Evolutionary conservation across 116 monocot species (phyloP), one percentile per base, ranked within the genome.

Genomic region (Iris pallida): DNA sequence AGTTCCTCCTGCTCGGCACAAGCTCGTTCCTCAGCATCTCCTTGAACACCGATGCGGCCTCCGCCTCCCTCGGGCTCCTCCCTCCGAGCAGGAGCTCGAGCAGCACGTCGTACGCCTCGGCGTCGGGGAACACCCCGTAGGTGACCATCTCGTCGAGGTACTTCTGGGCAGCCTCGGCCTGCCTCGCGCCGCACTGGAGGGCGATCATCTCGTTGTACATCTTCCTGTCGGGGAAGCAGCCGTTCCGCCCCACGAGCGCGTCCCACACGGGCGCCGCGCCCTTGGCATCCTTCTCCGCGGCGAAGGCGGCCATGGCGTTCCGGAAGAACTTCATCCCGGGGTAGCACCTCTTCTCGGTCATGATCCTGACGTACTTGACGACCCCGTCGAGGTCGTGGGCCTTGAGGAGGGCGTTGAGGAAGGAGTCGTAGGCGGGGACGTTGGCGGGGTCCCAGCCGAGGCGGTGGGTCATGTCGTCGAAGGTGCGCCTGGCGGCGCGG

Each of bases 1-100:
- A 86, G 42, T 75, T 93, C 41, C 59, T 68, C n/a, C 61, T 12
- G 0, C 61, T 68, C 13, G 81, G 89, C 10, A 14, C 6, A 30
- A 58, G 77, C 63, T 89, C 93, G 55, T 89, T 93, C 80, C 78
- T 84, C 55, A 83, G 54, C 92, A 89, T 89, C 80, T 93, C 93
- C 0, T 47, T 81, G 53, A 92, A 79, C 15, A 86, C 42, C 12
- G 68, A 51, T 0, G 41, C 20, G 0, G 79, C 77, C 17, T 89
- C 86, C 53, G 51, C 71, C 45, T 67, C 12, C 61, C 72, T 80
- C 60, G 59, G 69, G 12, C 47, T 68, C 67, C 42, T 54, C 67
- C 54, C 54, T 57, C 78, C 84, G 1, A 86, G 40, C 71, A 84
- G 67, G 16, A 51, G 66, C 63, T 75, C 69, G 9, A 93, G 68